phyloP scores from a whole-genome alignment of 75 land plant species.

The Cunninghamia lanceolata region DNA sequence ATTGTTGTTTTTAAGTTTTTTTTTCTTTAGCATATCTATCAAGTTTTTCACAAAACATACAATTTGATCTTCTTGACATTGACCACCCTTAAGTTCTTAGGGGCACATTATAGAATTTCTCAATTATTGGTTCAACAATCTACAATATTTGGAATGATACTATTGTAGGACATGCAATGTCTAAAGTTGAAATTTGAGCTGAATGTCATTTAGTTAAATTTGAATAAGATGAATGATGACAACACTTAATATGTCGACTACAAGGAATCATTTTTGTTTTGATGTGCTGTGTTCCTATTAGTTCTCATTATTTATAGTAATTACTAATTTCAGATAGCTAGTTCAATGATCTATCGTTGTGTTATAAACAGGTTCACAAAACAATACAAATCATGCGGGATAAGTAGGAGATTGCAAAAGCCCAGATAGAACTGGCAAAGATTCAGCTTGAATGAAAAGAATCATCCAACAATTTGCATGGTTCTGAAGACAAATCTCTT shows the following conservation, averaged over 20 bases:
- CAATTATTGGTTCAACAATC: too few species aligned
- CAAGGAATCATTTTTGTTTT: background rate
- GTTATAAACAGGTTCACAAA: conserved; percentile 54
- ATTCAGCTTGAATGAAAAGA: conserved; percentile 61
- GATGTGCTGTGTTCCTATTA: background rate
- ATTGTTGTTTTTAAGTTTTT: too few species aligned
- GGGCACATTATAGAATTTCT: too few species aligned
- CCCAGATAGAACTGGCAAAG: conserved; percentile 71
- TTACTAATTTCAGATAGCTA: too few species aligned
- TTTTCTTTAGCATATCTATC: too few species aligned
- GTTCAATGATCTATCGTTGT: background rate
- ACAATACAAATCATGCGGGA: conserved; percentile 77
- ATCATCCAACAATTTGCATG: conserved; percentile 20
- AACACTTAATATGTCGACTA: background rate
- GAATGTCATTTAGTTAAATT: background rate
- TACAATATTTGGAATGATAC: too few species aligned
- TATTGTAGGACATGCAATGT: too few species aligned
- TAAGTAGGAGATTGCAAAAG: conserved; percentile 75
- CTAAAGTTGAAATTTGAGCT: background rate
- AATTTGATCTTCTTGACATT: background rate
- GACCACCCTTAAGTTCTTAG: background rate
- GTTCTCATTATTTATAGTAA: too few species aligned
- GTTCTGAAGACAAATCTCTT: too few species aligned
- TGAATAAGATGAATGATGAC: background rate
- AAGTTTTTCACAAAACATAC: background rate